Percentiles rank a stretch among this genome's conserved stretches.
Conservation (phyloP, 495 filamentous ascomycete genomes). For the Penicillium chermesinum region DNA sequence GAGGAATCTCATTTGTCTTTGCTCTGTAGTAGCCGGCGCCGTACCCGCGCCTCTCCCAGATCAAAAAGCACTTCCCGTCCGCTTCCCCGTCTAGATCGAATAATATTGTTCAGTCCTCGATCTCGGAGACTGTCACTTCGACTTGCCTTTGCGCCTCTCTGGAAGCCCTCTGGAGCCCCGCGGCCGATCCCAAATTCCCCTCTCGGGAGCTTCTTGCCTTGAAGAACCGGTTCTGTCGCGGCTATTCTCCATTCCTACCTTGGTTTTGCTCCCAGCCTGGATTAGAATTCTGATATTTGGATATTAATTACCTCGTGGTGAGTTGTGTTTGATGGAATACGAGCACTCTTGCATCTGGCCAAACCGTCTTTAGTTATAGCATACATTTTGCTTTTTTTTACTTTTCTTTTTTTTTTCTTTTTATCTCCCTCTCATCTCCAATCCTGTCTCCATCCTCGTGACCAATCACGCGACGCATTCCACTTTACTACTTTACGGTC, state of each 20-base stretch:
- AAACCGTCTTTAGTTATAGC: neutral
- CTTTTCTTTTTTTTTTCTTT: neutral
- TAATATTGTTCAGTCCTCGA: constrained; percentile 9
- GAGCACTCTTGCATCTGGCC: neutral
- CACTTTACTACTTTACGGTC: constrained; percentile 2
- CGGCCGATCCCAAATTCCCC: constrained; percentile 6
- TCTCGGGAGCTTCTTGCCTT: neutral
- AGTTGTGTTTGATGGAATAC: neutral
- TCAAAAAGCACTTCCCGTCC: constrained; percentile 16
- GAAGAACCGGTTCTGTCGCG: constrained; percentile 2
- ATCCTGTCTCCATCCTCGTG: constrained; percentile 10
- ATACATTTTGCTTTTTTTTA: neutral
- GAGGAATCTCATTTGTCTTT: constrained; percentile 14
- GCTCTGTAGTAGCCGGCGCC: constrained; percentile 7
- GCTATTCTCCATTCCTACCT: too few relatives aligned
- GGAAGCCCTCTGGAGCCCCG: neutral
- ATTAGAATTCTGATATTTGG: neutral
- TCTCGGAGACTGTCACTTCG: too few relatives aligned
- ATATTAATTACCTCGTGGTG: neutral
- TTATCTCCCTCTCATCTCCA: neutral
- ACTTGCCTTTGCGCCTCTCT: neutral
- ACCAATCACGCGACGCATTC: constrained; percentile 24
- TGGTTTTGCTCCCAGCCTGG: too few relatives aligned
- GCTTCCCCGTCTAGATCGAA: constrained; percentile 8
- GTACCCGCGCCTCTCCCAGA: constrained; percentile 15